These are phyloP conservation scores for Fraxinus angustifolia DNA, from an alignment of 305 asterid species.

Conservation along the genomic window DNA sequence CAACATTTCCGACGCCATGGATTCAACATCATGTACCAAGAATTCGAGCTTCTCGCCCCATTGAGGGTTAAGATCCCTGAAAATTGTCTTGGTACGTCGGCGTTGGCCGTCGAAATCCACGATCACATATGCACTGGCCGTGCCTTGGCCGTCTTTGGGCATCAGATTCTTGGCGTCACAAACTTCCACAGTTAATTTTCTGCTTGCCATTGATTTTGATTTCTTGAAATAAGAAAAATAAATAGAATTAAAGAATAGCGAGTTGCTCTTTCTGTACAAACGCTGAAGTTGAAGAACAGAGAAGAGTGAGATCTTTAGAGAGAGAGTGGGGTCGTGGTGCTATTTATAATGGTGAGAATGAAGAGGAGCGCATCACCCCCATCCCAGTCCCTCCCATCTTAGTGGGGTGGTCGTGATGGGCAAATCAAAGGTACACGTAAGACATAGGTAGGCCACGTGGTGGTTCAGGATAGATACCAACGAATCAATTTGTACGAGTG, in stretches of 20 bases:
- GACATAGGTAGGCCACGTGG: background rate
- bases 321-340: conserved; percentile 11
- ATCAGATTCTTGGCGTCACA: conserved; percentile 75
- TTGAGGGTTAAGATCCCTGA: conserved; percentile 77
- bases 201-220: conserved; percentile 35
- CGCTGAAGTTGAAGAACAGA: background rate
- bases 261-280: background rate
- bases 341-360: conserved; percentile 15
- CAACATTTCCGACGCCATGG: conserved; percentile 53
- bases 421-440: background rate
- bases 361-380: background rate
- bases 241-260: background rate
- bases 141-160: conserved; percentile 95
- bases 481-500: conserved; percentile 2
- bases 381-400: background rate
- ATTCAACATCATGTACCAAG: conserved; percentile 49
- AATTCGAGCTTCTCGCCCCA: conserved; percentile 89
- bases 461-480: background rate
- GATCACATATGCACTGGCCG: conserved; percentile 81
- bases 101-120: conserved; percentile 87
- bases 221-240: background rate
- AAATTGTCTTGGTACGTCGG: conserved; percentile 73
- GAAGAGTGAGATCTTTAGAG: background rate
- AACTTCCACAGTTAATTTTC: conserved; percentile 56
- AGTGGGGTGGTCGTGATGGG: background rate